These are phyloP conservation scores for Neurospora crassa DNA, from an alignment of 2,329 filamentous ascomycete species.

Conservation along the genomic window DNA sequence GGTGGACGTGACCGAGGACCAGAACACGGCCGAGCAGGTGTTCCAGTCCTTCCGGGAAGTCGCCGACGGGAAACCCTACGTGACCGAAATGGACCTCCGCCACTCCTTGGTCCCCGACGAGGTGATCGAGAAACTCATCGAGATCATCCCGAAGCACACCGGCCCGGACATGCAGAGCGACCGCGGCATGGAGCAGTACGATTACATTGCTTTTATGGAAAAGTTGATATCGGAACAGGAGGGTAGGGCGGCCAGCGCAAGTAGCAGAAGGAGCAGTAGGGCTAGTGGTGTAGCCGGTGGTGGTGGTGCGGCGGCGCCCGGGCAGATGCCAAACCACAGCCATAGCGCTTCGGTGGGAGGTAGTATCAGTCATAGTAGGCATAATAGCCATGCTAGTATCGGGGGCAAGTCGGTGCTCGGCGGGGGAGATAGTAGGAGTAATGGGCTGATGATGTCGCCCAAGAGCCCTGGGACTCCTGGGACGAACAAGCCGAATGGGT, in stretches of 20 bases:
- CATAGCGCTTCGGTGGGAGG: background rate
- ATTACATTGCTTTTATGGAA: slow-evolving; percentile 98
- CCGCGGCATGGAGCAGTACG: slow-evolving; percentile 75
- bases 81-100: slow-evolving; percentile 92
- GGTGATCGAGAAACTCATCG: slow-evolving; percentile 84
- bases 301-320: background rate
- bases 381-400: slow-evolving; percentile 10
- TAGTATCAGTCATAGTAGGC: background rate
- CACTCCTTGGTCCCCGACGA: slow-evolving; percentile 95
- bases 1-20: slow-evolving; percentile 97
- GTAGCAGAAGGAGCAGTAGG: slow-evolving; percentile 8
- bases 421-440: slow-evolving; percentile 20
- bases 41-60: slow-evolving; percentile 97
- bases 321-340: background rate
- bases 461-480: slow-evolving; percentile 12
- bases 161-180: slow-evolving; percentile 84
- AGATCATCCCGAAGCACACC: slow-evolving; percentile 74
- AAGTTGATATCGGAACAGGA: slow-evolving; percentile 51
- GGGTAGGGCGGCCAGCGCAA: background rate
- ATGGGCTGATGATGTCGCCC: slow-evolving; percentile 23
- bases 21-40: slow-evolving; percentile 97
- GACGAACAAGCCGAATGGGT: background rate
- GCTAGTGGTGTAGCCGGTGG: background rate
- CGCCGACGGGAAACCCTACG: slow-evolving; percentile 96
- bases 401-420: slow-evolving; percentile 11